Percentiles rank a stretch among this genome's conserved stretches.
Conservation (phyloP, 306 rosid species). For the Quercus variabilis region DNA sequence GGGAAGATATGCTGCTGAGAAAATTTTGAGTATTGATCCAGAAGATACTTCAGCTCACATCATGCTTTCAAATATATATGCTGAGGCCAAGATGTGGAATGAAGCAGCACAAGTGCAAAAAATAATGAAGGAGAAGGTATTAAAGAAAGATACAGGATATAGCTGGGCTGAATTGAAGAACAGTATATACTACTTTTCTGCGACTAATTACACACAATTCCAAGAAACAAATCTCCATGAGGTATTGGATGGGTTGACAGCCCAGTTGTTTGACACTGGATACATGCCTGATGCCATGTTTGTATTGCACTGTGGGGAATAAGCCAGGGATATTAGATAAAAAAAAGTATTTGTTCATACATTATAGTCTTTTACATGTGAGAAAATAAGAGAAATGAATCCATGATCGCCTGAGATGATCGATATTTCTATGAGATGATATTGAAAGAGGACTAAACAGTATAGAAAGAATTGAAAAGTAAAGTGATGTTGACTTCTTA, state of each 20-base stretch:
- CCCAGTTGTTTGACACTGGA: constrained; percentile 3
- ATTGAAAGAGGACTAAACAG: not conserved
- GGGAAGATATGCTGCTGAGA: not conserved
- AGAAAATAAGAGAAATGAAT: not conserved
- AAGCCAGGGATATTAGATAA: too few relatives aligned
- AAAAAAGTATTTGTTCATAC: not conserved
- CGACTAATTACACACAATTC: not conserved
- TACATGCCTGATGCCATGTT: not conserved
- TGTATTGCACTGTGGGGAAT: too few relatives aligned
- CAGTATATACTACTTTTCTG: not conserved
- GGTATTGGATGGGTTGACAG: constrained; percentile 5
- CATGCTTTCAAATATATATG: not conserved
- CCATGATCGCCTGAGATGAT: not conserved
- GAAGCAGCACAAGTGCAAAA: not conserved
- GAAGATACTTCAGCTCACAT: constrained; percentile 1
- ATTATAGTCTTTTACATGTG: not conserved
- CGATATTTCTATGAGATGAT: not conserved
- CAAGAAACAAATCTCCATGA: not conserved
- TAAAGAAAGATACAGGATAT: not conserved
- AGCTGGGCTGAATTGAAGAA: not conserved
- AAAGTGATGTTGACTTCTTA: not conserved
- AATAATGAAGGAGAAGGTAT: not conserved
- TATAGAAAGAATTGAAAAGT: not conserved
- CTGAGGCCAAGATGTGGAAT: constrained; percentile 5
- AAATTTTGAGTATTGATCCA: not conserved